phyloP scores from a whole-genome alignment of 768 basidiomycete genomes.

The Termitomyces sp. region DNA sequence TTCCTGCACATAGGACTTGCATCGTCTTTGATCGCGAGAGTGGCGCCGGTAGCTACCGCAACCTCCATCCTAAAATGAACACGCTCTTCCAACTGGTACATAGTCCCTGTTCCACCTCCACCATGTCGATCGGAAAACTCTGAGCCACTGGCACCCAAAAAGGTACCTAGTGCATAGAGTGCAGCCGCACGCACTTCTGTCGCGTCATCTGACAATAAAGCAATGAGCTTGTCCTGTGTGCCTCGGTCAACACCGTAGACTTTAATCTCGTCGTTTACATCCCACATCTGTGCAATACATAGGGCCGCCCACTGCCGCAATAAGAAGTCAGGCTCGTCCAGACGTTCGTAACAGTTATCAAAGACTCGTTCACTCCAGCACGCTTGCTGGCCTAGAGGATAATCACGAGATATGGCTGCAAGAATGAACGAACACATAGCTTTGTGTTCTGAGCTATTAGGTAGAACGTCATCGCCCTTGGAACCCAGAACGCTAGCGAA shows the following conservation, averaged over 20 bases:
- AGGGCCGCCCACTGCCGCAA: constrained; percentile 92
- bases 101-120: constrained; percentile 83
- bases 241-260: constrained; percentile 72
- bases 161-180: constrained; percentile 86
- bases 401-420: constrained; percentile 84
- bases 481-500: constrained; percentile 74
- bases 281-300: constrained; percentile 95
- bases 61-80: constrained; percentile 87
- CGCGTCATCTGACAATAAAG: constrained; percentile 76
- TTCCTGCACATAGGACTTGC: constrained; percentile 96
- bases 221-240: constrained; percentile 78
- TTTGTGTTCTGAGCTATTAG: constrained; percentile 91
- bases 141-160: constrained; percentile 86
- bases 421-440: constrained; percentile 99
- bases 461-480: constrained; percentile 67
- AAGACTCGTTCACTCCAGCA: constrained; percentile 81
- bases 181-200: constrained; percentile 92
- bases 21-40: constrained; percentile 86
- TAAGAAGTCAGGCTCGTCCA: constrained; percentile 88
- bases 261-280: constrained; percentile 85
- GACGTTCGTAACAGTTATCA: constrained; percentile 76
- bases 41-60: constrained; percentile 83
- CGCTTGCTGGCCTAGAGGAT: constrained; percentile 79
- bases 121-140: constrained; percentile 60
- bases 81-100: constrained; percentile 69